Evolutionary conservation across 2,329 filamentous ascomycete genomes (phyloP).

Genomic region (Colletotrichum sp.): DNA sequence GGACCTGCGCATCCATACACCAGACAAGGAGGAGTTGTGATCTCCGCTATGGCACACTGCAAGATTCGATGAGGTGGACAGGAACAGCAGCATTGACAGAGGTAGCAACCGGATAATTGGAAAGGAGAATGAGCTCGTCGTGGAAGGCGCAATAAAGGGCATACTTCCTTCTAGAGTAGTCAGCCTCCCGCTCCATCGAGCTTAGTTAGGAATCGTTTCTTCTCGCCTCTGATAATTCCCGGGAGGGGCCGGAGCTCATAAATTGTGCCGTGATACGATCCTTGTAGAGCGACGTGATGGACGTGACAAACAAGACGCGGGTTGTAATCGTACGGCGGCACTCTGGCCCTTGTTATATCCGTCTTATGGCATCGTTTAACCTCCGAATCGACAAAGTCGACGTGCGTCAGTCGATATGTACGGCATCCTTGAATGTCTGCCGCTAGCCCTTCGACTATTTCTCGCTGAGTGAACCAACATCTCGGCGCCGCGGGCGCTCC

Average conservation of each 20-base stretch:
- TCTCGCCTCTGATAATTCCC: background rate
- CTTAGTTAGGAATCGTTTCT: background rate
- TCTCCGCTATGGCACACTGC: background rate
- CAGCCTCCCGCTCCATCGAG: background rate
- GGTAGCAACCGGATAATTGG: background rate
- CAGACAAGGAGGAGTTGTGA: background rate
- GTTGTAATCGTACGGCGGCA: background rate
- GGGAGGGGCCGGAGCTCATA: background rate
- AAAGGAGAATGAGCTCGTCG: background rate
- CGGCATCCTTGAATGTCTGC: background rate
- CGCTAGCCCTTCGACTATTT: background rate
- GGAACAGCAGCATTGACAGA: background rate
- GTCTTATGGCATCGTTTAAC: background rate
- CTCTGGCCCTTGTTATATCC: background rate
- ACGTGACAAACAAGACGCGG: background rate
- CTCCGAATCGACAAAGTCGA: background rate
- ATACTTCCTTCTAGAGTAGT: background rate
- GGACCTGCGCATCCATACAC: background rate
- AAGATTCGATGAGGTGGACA: background rate
- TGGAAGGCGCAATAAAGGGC: background rate
- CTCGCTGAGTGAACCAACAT: background rate
- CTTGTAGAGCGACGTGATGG: background rate
- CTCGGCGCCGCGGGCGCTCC: background rate
- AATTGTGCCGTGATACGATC: background rate
- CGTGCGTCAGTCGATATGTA: background rate